phyloP scores from a whole-genome alignment of 1,284 basidiomycete species.

The Melampsora medusae region DNA sequence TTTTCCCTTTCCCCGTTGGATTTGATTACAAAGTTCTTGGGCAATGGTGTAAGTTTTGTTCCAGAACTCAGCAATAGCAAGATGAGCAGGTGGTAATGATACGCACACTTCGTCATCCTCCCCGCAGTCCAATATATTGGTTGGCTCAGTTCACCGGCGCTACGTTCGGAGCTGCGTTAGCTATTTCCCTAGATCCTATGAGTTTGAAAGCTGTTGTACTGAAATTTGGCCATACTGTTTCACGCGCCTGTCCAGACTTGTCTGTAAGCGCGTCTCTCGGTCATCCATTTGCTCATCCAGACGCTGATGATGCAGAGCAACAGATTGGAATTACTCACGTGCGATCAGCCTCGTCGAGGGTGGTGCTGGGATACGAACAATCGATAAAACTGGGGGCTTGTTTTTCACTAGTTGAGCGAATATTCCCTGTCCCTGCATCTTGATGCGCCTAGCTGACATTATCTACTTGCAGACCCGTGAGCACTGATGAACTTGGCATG shows the following conservation, averaged over 20 bases:
- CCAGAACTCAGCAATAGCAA: background rate
- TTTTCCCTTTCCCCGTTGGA: background rate
- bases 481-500: too few species aligned
- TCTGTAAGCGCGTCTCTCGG: background rate
- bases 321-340: constrained; percentile 42
- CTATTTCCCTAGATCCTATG: background rate
- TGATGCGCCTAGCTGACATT: too few species aligned
- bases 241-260: background rate
- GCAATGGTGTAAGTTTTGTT: background rate
- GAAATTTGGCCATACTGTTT: background rate
- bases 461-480: too few species aligned
- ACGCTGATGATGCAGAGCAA: background rate
- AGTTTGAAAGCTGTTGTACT: background rate
- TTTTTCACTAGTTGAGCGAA: constrained; percentile 36
- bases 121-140: constrained; percentile 39
- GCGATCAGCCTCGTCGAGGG: constrained; percentile 37
- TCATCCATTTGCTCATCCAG: background rate
- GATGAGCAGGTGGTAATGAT: background rate
- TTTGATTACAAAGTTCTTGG: background rate
- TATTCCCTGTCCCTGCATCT: background rate
- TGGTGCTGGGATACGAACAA: constrained; percentile 12
- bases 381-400: constrained; percentile 29
- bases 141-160: constrained; percentile 43
- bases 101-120: background rate
- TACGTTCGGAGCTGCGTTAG: constrained; percentile 34